These are phyloP conservation scores for Phaeosphaeriaceae sp. DNA, from an alignment of 2,329 filamentous ascomycete species.

Conservation along the genomic window DNA sequence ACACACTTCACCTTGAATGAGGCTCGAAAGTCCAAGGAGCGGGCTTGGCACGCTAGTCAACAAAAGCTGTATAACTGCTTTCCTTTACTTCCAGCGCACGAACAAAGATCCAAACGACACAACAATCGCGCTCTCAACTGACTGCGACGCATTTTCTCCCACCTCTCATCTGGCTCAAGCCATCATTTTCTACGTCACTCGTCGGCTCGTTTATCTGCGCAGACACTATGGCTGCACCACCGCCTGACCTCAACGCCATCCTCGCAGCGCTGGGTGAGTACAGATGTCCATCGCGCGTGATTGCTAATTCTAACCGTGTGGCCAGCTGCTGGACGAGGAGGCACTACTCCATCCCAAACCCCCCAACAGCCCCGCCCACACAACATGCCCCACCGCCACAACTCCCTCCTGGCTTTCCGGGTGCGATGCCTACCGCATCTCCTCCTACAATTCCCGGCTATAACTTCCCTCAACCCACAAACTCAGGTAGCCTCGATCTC, in stretches of 20 bases:
- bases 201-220: conserved; percentile 7
- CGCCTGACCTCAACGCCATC: conserved; percentile 48
- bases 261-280: conserved; percentile 47
- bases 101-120: conserved; percentile 20
- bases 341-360: conserved; percentile 56
- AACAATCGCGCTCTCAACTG: conserved; percentile 10
- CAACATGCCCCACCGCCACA: conserved; percentile 53
- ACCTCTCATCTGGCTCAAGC: neutral
- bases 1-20: too few species aligned
- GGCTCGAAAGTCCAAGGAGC: too few species aligned
- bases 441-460: conserved; percentile 53
- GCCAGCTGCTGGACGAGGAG: conserved; percentile 54
- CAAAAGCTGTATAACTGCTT: conserved; percentile 9
- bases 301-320: conserved; percentile 12
- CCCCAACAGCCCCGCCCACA: conserved; percentile 48
- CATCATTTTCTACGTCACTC: conserved; percentile 4
- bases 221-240: conserved; percentile 40
- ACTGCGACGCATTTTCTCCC: neutral
- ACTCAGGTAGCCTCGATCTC: conserved; percentile 78
- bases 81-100: conserved; percentile 18
- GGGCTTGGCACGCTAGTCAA: neutral
- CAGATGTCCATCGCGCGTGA: neutral
- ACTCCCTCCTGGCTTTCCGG: conserved; percentile 53
- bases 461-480: conserved; percentile 69
- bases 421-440: conserved; percentile 49